Evolutionary conservation across 2,329 filamentous ascomycete genomes (phyloP).

Genomic region (Claviceps pazoutovae): DNA sequence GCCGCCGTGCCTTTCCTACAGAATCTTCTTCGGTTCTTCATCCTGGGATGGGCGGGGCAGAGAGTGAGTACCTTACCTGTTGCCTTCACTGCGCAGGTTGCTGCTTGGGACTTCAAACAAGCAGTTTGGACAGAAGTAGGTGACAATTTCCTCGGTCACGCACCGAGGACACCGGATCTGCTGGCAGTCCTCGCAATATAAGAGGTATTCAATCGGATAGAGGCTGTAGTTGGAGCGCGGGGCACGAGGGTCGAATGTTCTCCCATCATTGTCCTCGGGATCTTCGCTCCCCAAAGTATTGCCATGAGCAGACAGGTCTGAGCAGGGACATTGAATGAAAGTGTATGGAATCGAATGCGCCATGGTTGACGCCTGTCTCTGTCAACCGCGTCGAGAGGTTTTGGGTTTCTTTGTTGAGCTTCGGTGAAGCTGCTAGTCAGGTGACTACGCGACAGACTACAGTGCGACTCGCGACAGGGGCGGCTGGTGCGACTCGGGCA

Average conservation of each 20-base stretch:
- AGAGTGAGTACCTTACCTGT: constrained; percentile 44
- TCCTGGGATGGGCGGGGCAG: neutral
- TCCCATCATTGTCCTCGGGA: constrained; percentile 53
- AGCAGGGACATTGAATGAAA: constrained; percentile 54
- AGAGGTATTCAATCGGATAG: constrained; percentile 81
- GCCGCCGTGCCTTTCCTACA: neutral
- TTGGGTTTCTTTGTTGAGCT: neutral
- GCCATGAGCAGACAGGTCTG: constrained; percentile 28
- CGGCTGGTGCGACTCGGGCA: no score
- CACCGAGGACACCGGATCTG: constrained; percentile 90
- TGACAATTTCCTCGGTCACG: constrained; percentile 83
- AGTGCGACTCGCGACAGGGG: no score
- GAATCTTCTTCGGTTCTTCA: neutral
- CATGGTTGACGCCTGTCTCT: constrained; percentile 22
- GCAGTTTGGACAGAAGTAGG: constrained; percentile 90
- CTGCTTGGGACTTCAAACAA: constrained; percentile 92
- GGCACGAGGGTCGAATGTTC: constrained; percentile 73
- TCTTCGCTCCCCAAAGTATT: constrained; percentile 16
- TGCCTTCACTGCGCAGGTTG: constrained; percentile 82
- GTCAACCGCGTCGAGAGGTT: neutral
- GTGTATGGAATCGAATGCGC: constrained; percentile 44
- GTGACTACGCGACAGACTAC: neutral
- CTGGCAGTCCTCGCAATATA: constrained; percentile 96
- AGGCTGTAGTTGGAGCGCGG: constrained; percentile 81
- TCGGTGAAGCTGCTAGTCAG: constrained; percentile 1